Conservation (phyloP, 768 basidiomycete genomes). For the Panaeolus papilionaceus region DNA sequence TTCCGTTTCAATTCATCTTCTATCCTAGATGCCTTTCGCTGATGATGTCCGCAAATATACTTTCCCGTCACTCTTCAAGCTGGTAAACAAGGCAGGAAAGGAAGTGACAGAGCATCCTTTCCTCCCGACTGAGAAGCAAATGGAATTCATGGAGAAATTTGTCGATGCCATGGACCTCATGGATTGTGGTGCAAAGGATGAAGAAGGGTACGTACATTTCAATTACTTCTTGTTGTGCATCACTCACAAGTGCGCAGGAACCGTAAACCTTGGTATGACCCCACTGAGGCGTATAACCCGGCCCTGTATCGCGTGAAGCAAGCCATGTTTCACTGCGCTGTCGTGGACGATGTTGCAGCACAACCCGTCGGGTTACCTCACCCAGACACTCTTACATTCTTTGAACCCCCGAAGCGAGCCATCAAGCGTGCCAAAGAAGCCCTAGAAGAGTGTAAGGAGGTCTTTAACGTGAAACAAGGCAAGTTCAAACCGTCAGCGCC, state of each 20-base stretch:
- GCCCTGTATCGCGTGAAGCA: conserved; percentile 91
- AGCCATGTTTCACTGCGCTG: conserved; percentile 88
- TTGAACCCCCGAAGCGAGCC: conserved; percentile 75
- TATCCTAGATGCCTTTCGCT: conserved; percentile 85
- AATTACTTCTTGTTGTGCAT: conserved; percentile 15
- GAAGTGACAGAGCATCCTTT: conserved; percentile 77
- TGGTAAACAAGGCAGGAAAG: conserved; percentile 81
- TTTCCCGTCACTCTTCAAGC: conserved; percentile 79
- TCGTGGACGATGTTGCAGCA: conserved; percentile 72
- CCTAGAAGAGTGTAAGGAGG: conserved; percentile 64
- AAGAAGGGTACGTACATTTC: conserved; percentile 61
- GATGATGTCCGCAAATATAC: conserved; percentile 91
- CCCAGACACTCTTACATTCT: conserved; percentile 83
- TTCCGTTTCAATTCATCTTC: conserved; percentile 2
- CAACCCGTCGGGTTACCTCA: conserved; percentile 88
- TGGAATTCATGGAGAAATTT: conserved; percentile 83
- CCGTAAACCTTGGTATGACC: conserved; percentile 77
- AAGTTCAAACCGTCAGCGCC: conserved; percentile 22
- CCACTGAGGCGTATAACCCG: conserved; percentile 83
- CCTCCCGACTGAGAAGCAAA: conserved; percentile 79
- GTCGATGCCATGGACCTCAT: conserved; percentile 91
- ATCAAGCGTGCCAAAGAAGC: conserved; percentile 63
- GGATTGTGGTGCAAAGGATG: conserved; percentile 76
- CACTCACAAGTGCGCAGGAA: conserved; percentile 45
- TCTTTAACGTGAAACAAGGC: conserved; percentile 85